Conservation (phyloP, 1,284 basidiomycete genomes). For the Ceratobasidium sp. region DNA sequence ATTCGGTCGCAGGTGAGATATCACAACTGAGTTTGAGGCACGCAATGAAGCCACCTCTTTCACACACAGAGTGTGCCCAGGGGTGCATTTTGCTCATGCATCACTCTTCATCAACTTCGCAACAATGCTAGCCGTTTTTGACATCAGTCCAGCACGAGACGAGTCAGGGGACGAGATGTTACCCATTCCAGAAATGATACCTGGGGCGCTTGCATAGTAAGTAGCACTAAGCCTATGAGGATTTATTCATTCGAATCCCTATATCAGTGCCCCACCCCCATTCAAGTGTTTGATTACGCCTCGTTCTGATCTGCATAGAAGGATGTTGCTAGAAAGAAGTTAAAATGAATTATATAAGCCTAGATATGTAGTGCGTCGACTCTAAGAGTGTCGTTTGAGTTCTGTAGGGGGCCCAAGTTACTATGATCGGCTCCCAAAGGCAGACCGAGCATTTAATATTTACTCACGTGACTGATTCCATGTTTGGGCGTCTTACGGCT, state of each 20-base stretch:
- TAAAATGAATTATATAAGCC: not conserved
- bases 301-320: constrained; percentile 1
- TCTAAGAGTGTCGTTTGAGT: not conserved
- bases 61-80: constrained; percentile 34
- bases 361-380: not conserved
- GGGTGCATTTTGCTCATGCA: constrained; percentile 28
- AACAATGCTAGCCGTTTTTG: constrained; percentile 48
- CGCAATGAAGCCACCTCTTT: not conserved
- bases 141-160: constrained; percentile 45
- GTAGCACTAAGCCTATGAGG: not conserved
- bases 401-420: no score
- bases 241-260: not conserved
- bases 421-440: no score
- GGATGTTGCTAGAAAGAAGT: not conserved
- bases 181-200: not conserved
- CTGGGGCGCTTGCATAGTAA: not conserved
- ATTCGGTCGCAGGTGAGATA: constrained; percentile 10
- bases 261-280: not conserved
- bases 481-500: not conserved
- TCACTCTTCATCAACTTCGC: constrained; percentile 34
- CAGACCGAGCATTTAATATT: no score
- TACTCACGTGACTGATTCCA: not conserved
- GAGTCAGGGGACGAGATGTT: constrained; percentile 41
- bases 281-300: constrained; percentile 23
- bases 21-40: not conserved